Percentiles rank a stretch among this genome's conserved stretches.
Evolutionary conservation across 306 rosid species (phyloP).

Genomic region (Glycine latifolia): DNA sequence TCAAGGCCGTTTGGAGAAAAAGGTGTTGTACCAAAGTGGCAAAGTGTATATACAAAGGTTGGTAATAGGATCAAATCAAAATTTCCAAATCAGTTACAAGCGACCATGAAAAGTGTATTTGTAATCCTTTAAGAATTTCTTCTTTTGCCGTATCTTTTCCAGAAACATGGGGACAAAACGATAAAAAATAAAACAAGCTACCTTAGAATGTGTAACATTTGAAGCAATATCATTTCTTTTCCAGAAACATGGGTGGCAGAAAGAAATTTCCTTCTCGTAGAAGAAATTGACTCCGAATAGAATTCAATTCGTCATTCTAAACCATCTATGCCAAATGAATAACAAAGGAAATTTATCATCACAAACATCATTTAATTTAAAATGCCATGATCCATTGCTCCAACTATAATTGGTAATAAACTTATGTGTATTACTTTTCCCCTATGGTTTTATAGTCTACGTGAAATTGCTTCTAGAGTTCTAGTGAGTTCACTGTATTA

Average conservation of each 20-base stretch:
- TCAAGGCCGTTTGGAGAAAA: background rate
- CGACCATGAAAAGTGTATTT: background rate
- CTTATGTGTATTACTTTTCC: too few relatives aligned
- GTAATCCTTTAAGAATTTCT: background rate
- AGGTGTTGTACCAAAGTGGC: background rate
- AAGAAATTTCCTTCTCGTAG: background rate
- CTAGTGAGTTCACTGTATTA: background rate
- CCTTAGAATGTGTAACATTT: too few relatives aligned
- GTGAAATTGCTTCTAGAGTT: conserved; percentile 11
- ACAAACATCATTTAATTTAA: background rate
- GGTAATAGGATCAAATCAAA: background rate
- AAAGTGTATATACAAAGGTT: background rate
- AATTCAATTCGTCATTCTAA: background rate
- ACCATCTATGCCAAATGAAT: too few relatives aligned
- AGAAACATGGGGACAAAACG: background rate
- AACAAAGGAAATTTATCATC: background rate
- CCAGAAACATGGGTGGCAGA: conserved; percentile 7
- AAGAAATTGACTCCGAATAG: background rate
- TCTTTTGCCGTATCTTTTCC: background rate
- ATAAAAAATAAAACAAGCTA: background rate
- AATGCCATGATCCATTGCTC: background rate
- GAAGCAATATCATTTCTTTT: background rate
- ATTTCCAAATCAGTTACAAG: background rate
- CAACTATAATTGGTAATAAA: background rate
- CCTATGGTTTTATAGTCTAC: background rate